A percentile compares a stretch with the other conserved stretches of the same genome.
These are phyloP conservation scores for Saccharomycopsis amapae DNA, from an alignment of 805 yeast species.

Conservation along the genomic window DNA sequence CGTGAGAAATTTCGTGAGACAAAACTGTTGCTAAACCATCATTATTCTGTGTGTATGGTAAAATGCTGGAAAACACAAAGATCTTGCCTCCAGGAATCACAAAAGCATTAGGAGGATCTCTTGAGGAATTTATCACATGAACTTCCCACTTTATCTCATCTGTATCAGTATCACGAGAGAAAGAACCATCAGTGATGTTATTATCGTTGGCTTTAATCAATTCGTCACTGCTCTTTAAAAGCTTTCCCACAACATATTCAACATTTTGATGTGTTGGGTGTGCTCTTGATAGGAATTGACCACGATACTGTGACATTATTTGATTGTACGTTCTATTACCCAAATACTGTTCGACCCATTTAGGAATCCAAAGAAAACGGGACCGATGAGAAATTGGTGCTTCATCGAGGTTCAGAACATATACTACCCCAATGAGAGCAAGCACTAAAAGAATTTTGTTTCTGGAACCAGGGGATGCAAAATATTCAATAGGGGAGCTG, in stretches of 20 bases:
- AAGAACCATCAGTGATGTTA: constrained; percentile 17
- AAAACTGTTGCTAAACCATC: constrained; percentile 95
- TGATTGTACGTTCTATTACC: constrained; percentile 62
- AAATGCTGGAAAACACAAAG: constrained; percentile 73
- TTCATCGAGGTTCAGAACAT: constrained; percentile 42
- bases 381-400: constrained; percentile 76
- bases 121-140: constrained; percentile 65
- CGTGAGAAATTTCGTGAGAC: constrained; percentile 91
- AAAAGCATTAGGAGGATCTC: constrained; percentile 90
- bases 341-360: constrained; percentile 51
- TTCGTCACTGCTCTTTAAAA: constrained; percentile 51
- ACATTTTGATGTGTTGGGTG: constrained; percentile 58
- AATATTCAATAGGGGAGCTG: constrained; percentile 4
- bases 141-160: constrained; percentile 60
- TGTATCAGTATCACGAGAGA: constrained; percentile 27
- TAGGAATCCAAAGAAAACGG: constrained; percentile 67
- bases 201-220: constrained; percentile 29
- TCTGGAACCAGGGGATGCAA: background rate
- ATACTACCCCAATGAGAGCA: constrained; percentile 5
- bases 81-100: constrained; percentile 95
- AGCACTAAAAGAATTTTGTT: background rate
- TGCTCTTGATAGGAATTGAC: constrained; percentile 48
- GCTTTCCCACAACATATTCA: constrained; percentile 51
- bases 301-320: constrained; percentile 46
- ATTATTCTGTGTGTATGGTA: constrained; percentile 71